These are phyloP conservation scores for Amanita jacksonii DNA, from an alignment of 768 basidiomycete genomes.

Conservation along the genomic window DNA sequence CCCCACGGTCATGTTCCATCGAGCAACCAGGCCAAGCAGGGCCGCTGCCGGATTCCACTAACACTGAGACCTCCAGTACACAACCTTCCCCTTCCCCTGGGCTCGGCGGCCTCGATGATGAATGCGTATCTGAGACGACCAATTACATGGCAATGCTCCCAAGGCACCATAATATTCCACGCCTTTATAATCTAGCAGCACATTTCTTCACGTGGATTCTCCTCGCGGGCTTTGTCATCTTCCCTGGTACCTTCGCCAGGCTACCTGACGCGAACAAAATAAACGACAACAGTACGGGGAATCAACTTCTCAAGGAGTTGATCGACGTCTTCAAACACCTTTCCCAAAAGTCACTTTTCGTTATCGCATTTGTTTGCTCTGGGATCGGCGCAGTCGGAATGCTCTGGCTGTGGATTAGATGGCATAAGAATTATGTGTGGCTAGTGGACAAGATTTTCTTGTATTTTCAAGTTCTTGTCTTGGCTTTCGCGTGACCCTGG, in stretches of 20 bases:
- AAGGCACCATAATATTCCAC: slow-evolving; percentile 46
- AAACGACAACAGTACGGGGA: slow-evolving; percentile 22
- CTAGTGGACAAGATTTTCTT: slow-evolving; percentile 45
- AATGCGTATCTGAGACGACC: slow-evolving; percentile 28
- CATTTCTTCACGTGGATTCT: slow-evolving; percentile 57
- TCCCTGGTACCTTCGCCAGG: slow-evolving; percentile 53
- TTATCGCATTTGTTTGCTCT: slow-evolving; percentile 45
- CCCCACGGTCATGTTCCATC: too few relatives aligned
- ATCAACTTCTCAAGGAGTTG: slow-evolving; percentile 36
- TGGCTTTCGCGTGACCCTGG: neutral
- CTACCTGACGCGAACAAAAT: slow-evolving; percentile 25
- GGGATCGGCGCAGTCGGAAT: slow-evolving; percentile 44
- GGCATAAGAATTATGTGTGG: slow-evolving; percentile 53
- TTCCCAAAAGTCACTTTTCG: slow-evolving; percentile 25
- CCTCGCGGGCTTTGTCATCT: slow-evolving; percentile 51
- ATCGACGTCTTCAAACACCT: neutral
- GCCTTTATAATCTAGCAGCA: slow-evolving; percentile 37
- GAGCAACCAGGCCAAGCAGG: too few relatives aligned
- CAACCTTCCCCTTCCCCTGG: neutral
- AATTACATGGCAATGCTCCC: slow-evolving; percentile 55
- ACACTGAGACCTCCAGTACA: too few relatives aligned
- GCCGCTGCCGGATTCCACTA: too few relatives aligned
- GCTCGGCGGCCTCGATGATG: neutral
- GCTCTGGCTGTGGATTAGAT: slow-evolving; percentile 51
- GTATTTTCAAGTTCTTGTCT: slow-evolving; percentile 20